These are phyloP conservation scores for Telfairia occidentalis DNA, from an alignment of 331 rosid species.

Conservation along the genomic window DNA sequence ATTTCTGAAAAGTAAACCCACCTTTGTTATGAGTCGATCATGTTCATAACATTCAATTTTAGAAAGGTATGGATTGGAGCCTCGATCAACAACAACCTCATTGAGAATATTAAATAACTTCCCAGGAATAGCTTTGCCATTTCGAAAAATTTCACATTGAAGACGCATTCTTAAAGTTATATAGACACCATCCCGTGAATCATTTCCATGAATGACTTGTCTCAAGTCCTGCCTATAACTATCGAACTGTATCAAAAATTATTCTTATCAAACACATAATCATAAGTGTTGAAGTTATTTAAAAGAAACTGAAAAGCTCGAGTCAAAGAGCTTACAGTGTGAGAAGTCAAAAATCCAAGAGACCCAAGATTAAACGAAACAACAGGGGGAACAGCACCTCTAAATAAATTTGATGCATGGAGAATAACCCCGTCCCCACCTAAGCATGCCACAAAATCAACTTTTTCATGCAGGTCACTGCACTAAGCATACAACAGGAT, in stretches of 20 bases:
- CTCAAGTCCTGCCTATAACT: conserved; percentile 57
- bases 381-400: conserved; percentile 87
- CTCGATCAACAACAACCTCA: conserved; percentile 90
- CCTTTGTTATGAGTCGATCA: conserved; percentile 94
- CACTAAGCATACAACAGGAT: conserved; percentile 28
- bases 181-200: conserved; percentile 72
- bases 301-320: background rate
- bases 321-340: conserved; percentile 44
- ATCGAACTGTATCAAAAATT: conserved; percentile 52
- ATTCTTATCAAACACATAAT: conserved; percentile 21
- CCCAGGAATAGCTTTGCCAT: conserved; percentile 85
- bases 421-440: conserved; percentile 98
- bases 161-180: conserved; percentile 98
- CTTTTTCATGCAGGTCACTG: conserved; percentile 91
- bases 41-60: conserved; percentile 91
- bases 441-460: conserved; percentile 94
- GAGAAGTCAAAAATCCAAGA: conserved; percentile 95
- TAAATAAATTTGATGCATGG: conserved; percentile 83
- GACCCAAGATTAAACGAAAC: conserved; percentile 97
- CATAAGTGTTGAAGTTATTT: conserved; percentile 2
- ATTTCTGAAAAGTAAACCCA: conserved; percentile 13
- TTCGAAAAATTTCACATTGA: conserved; percentile 75
- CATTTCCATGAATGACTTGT: conserved; percentile 84
- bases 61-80: conserved; percentile 96
- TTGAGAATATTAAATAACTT: conserved; percentile 86